Evolutionary conservation across 768 basidiomycete species (phyloP), one percentile per base, ranked within the genome.

Genomic region (Paxillus rubicundulus): DNA sequence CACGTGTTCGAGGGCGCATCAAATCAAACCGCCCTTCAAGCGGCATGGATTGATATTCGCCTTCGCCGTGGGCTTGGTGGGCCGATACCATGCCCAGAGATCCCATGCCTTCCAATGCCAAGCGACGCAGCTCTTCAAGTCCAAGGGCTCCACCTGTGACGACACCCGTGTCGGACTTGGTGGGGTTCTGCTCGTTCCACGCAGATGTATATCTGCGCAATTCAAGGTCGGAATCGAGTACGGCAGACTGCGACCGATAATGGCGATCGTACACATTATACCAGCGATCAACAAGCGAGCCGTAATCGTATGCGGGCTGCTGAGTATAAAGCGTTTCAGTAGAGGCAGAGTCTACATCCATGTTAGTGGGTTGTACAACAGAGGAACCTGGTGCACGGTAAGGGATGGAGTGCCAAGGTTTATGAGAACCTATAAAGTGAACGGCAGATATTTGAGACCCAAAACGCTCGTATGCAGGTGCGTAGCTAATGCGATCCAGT

Each of bases 391-490:
- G 85, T 9, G 85, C 75, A 30, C 92, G 85, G 68, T 78, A 84
- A 43, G 82, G 68, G 45, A 93, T 76, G 16, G 84, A 81, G 45
- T 84, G 77, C 96, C 97, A 99, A 13, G 97, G 96, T 72, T 99
- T 99, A 70, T 91, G 82, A n/a, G 84, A 80, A 14, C 96, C 96
- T 60, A 98, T 98, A 64, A 97, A 98, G 70, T 98, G 94, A 53
- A 97, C 81, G 51, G 84, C 86, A 43, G 84, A 82, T 68, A 95
- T 95, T 60, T 87, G 79, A 40, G 89, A 82, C 32, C 93, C 94
- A 64, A 89, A 98, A 37, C 95, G 89, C 67, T 89, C 86, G 69
- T 97, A 98, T 12, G 97, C 97, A 52, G 97, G 97, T 5, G 94
- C 93, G 73, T 98, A 99, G 47, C 92, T 95, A 53, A 49, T 50